phyloP scores from a whole-genome alignment of 2,329 filamentous ascomycete species.

The Podosphaera aphanis region DNA sequence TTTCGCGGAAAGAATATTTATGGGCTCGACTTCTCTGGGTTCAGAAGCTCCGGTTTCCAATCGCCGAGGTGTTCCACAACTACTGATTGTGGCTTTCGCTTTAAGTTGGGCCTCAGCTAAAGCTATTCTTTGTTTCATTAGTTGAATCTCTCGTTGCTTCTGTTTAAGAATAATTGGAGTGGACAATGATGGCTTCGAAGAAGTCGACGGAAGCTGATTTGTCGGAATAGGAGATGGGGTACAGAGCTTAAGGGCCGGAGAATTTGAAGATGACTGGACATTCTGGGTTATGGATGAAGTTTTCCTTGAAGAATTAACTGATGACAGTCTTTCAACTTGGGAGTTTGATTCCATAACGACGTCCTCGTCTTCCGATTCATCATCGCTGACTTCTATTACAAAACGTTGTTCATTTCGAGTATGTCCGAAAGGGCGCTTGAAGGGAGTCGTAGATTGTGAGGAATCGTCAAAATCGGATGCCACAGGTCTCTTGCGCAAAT shows the following conservation, averaged over 20 bases:
- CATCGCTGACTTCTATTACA: constrained; percentile 70
- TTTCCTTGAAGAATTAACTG: constrained; percentile 6
- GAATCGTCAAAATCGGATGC: constrained; percentile 48
- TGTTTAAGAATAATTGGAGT: constrained; percentile 21
- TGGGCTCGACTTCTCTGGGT: constrained; percentile 1
- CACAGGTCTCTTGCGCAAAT: constrained; percentile 31
- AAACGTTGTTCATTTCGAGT: constrained; percentile 35
- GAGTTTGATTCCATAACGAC: constrained; percentile 41
- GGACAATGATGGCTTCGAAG: constrained; percentile 5
- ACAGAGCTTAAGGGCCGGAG: constrained; percentile 7
- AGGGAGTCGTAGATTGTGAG: constrained; percentile 13
- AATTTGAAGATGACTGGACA: constrained; percentile 10
- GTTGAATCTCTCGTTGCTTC: constrained; percentile 35
- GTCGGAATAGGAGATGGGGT: constrained; percentile 10
- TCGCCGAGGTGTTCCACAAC: constrained; percentile 13
- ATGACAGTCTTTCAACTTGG: constrained; percentile 24
- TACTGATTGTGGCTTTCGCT: constrained; percentile 10
- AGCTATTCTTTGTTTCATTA: constrained; percentile 25
- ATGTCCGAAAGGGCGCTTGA: constrained; percentile 37
- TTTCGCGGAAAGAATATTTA: constrained; percentile 7
- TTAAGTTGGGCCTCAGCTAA: constrained; percentile 14
- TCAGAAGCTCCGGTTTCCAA: constrained; percentile 4
- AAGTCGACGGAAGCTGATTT: constrained; percentile 3
- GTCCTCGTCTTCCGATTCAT: constrained; percentile 32
- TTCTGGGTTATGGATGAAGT: constrained; percentile 18